A percentile compares a stretch with the other conserved stretches of the same genome.
These are phyloP conservation scores for Starmerella vitae DNA, from an alignment of 805 yeast species.

Conservation along the genomic window DNA sequence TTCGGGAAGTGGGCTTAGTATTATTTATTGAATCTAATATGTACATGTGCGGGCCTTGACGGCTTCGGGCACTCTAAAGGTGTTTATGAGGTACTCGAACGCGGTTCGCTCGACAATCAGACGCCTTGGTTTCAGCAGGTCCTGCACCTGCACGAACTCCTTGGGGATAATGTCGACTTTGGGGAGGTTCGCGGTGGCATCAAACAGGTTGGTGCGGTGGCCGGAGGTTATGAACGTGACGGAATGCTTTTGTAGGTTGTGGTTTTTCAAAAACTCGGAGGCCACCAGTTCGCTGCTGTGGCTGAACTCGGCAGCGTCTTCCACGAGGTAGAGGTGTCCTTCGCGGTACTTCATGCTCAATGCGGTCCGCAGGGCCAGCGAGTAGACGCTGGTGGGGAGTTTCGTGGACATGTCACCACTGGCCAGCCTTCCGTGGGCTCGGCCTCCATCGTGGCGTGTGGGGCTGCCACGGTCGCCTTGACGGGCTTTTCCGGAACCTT, in stretches of 20 bases:
- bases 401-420: conserved; percentile 79
- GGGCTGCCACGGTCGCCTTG: conserved; percentile 95
- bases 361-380: conserved; percentile 66
- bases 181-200: conserved; percentile 39
- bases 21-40: neutral
- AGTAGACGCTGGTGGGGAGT: conserved; percentile 60
- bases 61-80: conserved; percentile 8
- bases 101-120: conserved; percentile 62
- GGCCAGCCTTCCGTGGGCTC: conserved; percentile 79
- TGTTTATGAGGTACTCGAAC: conserved; percentile 41
- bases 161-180: conserved; percentile 54
- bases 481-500: conserved; percentile 91
- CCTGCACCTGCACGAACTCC: conserved; percentile 73
- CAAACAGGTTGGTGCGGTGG: conserved; percentile 45
- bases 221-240: conserved; percentile 57
- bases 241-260: conserved; percentile 17
- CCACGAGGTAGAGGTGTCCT: conserved; percentile 61
- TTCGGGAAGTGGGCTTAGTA: conserved; percentile 21
- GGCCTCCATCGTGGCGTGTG: conserved; percentile 73
- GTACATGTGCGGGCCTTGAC: neutral
- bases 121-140: conserved; percentile 64
- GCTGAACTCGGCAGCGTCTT: conserved; percentile 33
- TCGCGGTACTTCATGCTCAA: conserved; percentile 64
- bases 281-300: conserved; percentile 33
- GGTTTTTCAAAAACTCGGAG: conserved; percentile 39